phyloP scores from a whole-genome alignment of 2,329 filamentous ascomycete species.

The Graphilbum ipis-grandicollis region DNA sequence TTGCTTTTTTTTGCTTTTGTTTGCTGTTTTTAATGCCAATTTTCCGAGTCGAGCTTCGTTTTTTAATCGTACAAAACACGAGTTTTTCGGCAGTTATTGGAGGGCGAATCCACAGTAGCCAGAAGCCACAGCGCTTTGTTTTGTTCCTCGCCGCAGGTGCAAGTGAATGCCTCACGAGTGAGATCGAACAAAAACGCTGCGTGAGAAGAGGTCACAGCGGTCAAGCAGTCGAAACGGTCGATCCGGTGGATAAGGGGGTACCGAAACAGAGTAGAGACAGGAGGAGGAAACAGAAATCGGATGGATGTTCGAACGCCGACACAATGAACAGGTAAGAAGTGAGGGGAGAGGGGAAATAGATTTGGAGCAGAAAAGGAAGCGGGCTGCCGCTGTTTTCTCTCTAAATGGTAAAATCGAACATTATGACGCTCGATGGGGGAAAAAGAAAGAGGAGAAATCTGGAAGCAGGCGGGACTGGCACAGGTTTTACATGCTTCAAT shows the following conservation, averaged over 20 bases:
- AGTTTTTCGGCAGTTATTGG: too few relatives aligned
- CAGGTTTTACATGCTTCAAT: too few relatives aligned
- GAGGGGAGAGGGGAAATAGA: constrained; percentile 1
- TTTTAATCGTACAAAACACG: too few relatives aligned
- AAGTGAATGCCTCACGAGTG: constrained; percentile 19
- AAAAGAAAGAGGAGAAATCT: constrained; percentile 4
- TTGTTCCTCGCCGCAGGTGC: constrained; percentile 15
- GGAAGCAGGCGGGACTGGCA: constrained; percentile 12
- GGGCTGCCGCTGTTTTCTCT: constrained; percentile 21
- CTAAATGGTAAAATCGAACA: constrained; percentile 37
- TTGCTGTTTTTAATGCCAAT: too few relatives aligned
- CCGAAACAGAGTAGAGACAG: too few relatives aligned
- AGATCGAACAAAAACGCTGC: neutral
- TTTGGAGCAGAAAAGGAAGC: neutral
- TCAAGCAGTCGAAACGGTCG: too few relatives aligned
- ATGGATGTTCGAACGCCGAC: too few relatives aligned
- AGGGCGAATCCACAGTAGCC: neutral
- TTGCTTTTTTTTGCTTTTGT: too few relatives aligned
- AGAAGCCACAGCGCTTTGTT: neutral
- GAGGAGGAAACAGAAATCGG: too few relatives aligned
- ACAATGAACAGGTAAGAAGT: neutral
- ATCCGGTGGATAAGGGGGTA: too few relatives aligned
- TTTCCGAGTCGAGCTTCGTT: too few relatives aligned
- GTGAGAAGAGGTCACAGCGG: too few relatives aligned
- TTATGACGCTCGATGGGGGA: constrained; percentile 29